Evolutionary conservation across 2,329 filamentous ascomycete species (phyloP), one percentile per base, ranked within the genome.

Genomic region (Alternaria ventricosa): DNA sequence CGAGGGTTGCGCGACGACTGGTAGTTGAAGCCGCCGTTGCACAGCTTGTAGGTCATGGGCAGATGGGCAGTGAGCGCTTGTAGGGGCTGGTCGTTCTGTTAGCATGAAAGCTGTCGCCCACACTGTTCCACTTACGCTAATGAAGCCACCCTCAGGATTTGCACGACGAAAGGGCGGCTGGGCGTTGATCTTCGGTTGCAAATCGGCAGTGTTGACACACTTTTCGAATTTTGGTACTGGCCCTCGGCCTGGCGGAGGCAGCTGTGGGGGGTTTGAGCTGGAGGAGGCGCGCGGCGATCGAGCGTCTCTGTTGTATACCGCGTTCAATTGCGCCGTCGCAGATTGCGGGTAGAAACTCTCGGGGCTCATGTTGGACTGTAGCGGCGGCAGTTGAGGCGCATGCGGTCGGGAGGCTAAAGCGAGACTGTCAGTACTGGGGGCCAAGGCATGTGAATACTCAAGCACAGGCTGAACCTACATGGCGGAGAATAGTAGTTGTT

Each of bases 21-120:
- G 82, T 99, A 99, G 84, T 99, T 97, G 86, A 99, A 99, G 74
- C 88, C 90, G 4, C 94, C 94, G 79, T 99, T 99, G 85, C 96
- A 99, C 80, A 99, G 98, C 73, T 96, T 92, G 83, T 99, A 99
- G 2, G 96, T 98, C 6, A 94, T 91, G 15, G 96, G 95, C 20
- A 99, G 86, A 75, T 98, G 94, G 44, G 92, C 91, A 2, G 96
- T 99, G 65, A 99, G 86, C 51, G 96, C 95, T 90, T 98, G 95
- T 54, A 99, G 87, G 53, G 96, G 96, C 93, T 97, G 77, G 44
- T 51, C 28, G 10, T 20, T 25, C 43, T 60, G 62, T 78, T 63
- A 78, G 71, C 56, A 60, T 36, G 22, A 12, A 3, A 47, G 22
- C 2, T 18, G 23, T n/a, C n/a, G 11, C 23, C 13, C 8, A n/a